A percentile compares a stretch with the other conserved stretches of the same genome.
phyloP scores from a whole-genome alignment of 2,329 filamentous ascomycete genomes.

The Elsinoe arachidis region DNA sequence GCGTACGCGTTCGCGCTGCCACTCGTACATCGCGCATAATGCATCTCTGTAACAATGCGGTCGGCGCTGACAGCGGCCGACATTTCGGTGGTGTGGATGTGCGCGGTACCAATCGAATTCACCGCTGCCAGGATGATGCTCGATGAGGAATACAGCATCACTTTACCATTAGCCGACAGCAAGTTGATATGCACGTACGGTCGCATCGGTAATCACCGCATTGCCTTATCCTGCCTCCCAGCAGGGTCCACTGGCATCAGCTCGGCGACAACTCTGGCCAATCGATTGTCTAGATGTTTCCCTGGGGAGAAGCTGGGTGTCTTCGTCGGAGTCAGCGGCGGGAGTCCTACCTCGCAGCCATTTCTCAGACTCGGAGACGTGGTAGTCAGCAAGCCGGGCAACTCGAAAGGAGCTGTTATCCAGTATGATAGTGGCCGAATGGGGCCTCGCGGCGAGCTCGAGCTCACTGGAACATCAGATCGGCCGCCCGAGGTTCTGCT shows the following conservation, averaged over 20 bases:
- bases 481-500: slow-evolving; percentile 13
- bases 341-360: slow-evolving; percentile 17
- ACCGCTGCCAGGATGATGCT: slow-evolving; percentile 12
- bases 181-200: slow-evolving; percentile 20
- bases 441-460: neutral
- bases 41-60: neutral
- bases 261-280: slow-evolving; percentile 19
- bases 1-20: too few species aligned
- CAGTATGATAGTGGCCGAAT: slow-evolving; percentile 2
- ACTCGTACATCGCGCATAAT: neutral
- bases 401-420: neutral
- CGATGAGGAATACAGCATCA: slow-evolving; percentile 6
- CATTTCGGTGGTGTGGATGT: slow-evolving; percentile 14
- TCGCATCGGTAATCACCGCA: slow-evolving; percentile 20
- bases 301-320: slow-evolving; percentile 14
- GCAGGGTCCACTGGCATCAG: slow-evolving; percentile 16
- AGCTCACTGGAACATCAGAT: slow-evolving; percentile 9
- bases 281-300: slow-evolving; percentile 18
- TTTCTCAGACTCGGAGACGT: slow-evolving; percentile 26
- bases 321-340: slow-evolving; percentile 22
- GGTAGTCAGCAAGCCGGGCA: slow-evolving; percentile 15
- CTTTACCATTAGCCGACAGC: neutral
- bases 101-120: slow-evolving; percentile 10
- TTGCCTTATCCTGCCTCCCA: slow-evolving; percentile 20
- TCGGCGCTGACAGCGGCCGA: neutral